Evolutionary conservation across 2,329 filamentous ascomycete genomes (phyloP).

Genomic region (Beauveria sp.): DNA sequence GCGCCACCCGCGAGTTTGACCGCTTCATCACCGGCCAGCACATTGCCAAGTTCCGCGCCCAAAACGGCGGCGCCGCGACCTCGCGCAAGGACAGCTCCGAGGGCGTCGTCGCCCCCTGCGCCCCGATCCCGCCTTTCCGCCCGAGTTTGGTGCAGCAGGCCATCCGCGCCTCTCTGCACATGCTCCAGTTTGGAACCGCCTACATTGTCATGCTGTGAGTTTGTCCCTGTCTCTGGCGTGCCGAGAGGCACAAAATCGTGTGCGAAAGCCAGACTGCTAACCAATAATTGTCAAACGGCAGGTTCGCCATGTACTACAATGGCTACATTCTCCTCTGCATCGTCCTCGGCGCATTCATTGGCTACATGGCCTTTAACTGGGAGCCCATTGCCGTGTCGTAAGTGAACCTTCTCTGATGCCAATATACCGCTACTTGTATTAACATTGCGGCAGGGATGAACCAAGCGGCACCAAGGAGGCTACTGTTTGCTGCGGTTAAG

Average conservation of each 20-base stretch:
- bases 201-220: constrained; percentile 68
- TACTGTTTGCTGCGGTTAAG: constrained; percentile 34
- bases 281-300: constrained; percentile 13
- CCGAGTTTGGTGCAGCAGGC: constrained; percentile 60
- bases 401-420: constrained; percentile 5
- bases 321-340: constrained; percentile 77
- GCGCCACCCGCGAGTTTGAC: constrained; percentile 65
- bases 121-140: constrained; percentile 32
- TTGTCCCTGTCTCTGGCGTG: not conserved
- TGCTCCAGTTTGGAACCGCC: constrained; percentile 63
- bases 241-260: not conserved
- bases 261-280: not conserved
- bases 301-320: constrained; percentile 53
- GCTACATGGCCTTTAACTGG: constrained; percentile 68
- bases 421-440: not conserved
- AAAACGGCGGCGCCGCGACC: constrained; percentile 8
- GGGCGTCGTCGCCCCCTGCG: constrained; percentile 6
- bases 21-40: constrained; percentile 52
- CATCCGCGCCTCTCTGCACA: constrained; percentile 59
- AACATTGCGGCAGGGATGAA: constrained; percentile 14
- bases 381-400: constrained; percentile 38
- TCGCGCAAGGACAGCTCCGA: constrained; percentile 17
- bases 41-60: constrained; percentile 24
- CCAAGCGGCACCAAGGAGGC: constrained; percentile 30
- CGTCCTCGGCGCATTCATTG: constrained; percentile 67